Base-by-base conservation (phyloP, 768 basidiomycete genomes). In the Leccinum barrowsii region DNA sequence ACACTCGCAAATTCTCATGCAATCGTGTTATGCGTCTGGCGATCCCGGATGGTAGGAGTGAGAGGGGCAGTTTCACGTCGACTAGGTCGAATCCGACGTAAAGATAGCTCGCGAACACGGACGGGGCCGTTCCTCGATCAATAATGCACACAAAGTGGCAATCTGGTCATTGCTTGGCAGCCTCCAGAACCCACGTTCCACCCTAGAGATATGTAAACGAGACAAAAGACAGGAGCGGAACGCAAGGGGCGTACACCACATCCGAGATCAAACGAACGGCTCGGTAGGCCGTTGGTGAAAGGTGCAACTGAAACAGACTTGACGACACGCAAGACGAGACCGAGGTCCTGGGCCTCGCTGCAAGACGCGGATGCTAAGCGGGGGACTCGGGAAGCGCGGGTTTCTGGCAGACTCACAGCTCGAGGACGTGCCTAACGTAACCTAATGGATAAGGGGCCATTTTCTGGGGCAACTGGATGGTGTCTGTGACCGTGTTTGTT, bases 81-180 rank as follows among this genome's bases (percentile, higher is more conserved):
- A 90, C 85, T 49, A 91, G 76, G 71, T 92, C 90, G 68, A 89
- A 89, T 47, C 90, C 90, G 59, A 91, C 83, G 89, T 90, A 52
- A 46, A 50, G 49, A 58, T 54, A 17, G 48, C 26, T 52, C 44
- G 52, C 58, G 59, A 62, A 50, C 32, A 46, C 6, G 46, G 24
- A 55, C 49, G 34, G 44, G n/a, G 6, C 11, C 11, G 21, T 5
- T 40, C n/a, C 15, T 28, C 3, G 12, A n/a, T 51, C 3, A 24
- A 54, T 32, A 28, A 46, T 48, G 74, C 85, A 57, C 68, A 89
- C 87, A 59, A 90, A 85, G 58, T 83, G 74, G 64, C 84, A 84
- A 19, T 80, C 71, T 13, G 81, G 80, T 87, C 88, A 90, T 65
- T 82, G 76, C 65, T 83, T 88, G 10, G 88, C 86, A 22, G 87